Conservation (phyloP, 202 grass and related monocot genomes). For the Setaria viridis region DNA sequence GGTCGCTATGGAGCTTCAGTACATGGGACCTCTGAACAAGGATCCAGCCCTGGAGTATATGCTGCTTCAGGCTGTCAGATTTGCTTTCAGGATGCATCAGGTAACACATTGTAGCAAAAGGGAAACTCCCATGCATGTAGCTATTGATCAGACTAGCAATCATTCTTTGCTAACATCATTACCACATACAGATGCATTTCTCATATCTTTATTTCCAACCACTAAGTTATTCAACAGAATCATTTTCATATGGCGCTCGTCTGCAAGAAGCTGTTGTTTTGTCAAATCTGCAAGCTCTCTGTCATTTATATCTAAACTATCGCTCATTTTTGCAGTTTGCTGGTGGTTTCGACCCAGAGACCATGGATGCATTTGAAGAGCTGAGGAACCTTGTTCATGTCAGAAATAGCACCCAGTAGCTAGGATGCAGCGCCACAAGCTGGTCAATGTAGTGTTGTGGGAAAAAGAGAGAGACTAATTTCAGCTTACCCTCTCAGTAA, state of each 20-base stretch:
- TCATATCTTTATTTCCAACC: neutral
- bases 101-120: constrained; percentile 46
- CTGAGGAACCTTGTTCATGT: constrained; percentile 91
- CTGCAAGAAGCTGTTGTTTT: neutral
- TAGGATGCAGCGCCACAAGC: constrained; percentile 19
- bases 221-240: neutral
- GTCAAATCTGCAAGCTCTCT: neutral
- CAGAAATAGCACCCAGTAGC: constrained; percentile 74
- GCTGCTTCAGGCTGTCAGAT: constrained; percentile 97
- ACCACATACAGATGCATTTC: neutral
- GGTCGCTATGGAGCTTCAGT: constrained; percentile 94
- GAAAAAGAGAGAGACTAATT: neutral
- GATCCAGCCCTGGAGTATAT: constrained; percentile 97
- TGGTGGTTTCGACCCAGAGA: constrained; percentile 90
- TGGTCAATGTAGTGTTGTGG: neutral
- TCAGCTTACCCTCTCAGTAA: constrained; percentile 90
- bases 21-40: constrained; percentile 90
- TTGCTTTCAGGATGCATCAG: constrained; percentile 99
- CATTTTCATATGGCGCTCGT: neutral
- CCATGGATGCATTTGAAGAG: constrained; percentile 97
- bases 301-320: constrained; percentile 12
- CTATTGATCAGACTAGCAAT: constrained; percentile 24
- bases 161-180: neutral
- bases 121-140: neutral
- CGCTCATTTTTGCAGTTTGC: constrained; percentile 73